Base-by-base conservation (phyloP, 306 rosid genomes). In the Prunus davidiana region DNA sequence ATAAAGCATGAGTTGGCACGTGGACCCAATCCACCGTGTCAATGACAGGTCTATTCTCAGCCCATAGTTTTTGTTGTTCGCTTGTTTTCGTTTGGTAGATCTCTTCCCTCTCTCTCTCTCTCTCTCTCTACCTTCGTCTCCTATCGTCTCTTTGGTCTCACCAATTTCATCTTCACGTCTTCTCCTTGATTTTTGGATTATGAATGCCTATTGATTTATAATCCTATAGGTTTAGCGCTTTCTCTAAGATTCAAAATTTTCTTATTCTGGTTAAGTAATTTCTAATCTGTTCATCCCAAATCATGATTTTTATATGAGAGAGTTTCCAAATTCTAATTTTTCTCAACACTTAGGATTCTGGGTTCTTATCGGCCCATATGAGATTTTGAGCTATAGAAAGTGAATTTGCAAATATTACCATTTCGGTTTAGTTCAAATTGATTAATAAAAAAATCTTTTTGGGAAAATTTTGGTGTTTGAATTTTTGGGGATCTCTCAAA, bases 21-120 rank as follows among this genome's bases (percentile, higher is more conserved):
- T 38, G 63, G 79, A 78, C 32, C 55, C 69, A 47, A 41, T 79
- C 82, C 82, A 79, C 56, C 38, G 63, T 71, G 83, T 71, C 83
- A 22, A 18, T 74, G 13, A 11, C 64, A 10, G 10, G 64, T 58
- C 25, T 58, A 24, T 12, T 58, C 46, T 52, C 64, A 43, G 79
- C 85, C 80, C 84, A 20, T 27, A 8, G 83, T 73, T 57, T 78
- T 24, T 18, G 43, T 8, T n/a, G 38, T 32, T 18, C 0, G 20
- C 8, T 34, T 20, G 27, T 4, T 56, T 57, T 8, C 0, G 8
- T 7, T n/a, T 3, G 69, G 46, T 64, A 15, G 67, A 30, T 15
- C 45, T 15, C n/a, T 22, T 20, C 47, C 13, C n/a, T 13, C 15
- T 52, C 27, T 56, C 28, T 20, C 34, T 69, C 56, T 8, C 22